Conservation (phyloP, 2,329 filamentous ascomycete species). For the Botrytis fragariae region DNA sequence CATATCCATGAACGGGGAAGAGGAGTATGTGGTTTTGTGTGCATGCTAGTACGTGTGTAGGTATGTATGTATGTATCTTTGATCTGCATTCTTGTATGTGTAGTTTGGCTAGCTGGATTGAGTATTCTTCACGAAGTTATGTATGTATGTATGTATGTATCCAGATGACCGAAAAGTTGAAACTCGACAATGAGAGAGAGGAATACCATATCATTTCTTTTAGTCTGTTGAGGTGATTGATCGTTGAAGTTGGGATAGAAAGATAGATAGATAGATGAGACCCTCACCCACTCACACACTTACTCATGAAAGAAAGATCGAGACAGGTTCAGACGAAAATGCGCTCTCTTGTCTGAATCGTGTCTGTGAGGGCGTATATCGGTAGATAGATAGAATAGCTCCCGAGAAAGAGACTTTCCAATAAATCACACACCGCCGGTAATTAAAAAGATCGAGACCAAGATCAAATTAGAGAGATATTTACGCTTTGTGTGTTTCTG, state of each 20-base stretch:
- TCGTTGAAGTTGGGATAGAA: not conserved
- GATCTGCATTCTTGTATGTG: not conserved
- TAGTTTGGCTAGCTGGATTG: not conserved
- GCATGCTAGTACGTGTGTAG: not conserved
- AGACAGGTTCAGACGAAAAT: not conserved
- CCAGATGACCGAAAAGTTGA: not conserved
- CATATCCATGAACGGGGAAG: not conserved
- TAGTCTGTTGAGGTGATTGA: not conserved
- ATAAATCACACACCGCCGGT: not conserved
- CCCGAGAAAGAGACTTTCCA: not conserved
- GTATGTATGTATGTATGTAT: not conserved
- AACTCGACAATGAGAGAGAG: not conserved
- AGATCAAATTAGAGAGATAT: not conserved
- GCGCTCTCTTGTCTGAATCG: not conserved
- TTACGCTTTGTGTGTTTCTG: not conserved
- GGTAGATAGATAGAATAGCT: not conserved
- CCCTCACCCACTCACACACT: not conserved
- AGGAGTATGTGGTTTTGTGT: not conserved
- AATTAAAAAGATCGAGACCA: not conserved
- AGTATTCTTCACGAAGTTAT: not conserved
- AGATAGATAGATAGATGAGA: not conserved
- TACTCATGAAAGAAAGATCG: not conserved
- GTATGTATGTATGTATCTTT: not conserved
- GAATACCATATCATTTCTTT: not conserved
- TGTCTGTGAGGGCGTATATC: not conserved